A percentile compares a stretch with the other conserved stretches of the same genome.
These are phyloP conservation scores for Corchorus capsularis DNA, from an alignment of 345 rosid genomes.

Conservation along the genomic window DNA sequence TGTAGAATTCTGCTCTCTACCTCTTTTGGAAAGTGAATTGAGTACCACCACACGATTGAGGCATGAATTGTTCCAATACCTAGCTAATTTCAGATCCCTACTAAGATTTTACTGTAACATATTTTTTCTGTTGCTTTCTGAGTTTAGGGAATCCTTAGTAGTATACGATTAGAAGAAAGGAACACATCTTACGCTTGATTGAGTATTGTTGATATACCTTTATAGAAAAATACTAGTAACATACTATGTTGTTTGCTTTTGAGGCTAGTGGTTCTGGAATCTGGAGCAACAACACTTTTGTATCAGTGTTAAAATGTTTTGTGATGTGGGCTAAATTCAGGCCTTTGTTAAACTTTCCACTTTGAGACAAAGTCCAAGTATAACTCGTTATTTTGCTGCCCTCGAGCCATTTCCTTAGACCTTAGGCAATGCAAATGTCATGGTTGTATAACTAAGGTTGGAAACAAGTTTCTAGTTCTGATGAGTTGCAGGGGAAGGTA, in stretches of 20 bases:
- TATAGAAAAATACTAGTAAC: background rate
- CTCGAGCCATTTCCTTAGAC: slow-evolving; percentile 7
- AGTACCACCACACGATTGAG: background rate
- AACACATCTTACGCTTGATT: background rate
- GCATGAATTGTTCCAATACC: background rate
- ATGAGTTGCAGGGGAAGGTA: slow-evolving; percentile 43
- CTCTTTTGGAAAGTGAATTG: background rate
- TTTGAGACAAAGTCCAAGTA: background rate
- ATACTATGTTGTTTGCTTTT: background rate
- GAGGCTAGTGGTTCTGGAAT: background rate
- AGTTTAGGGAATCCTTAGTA: background rate
- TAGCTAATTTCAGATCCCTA: background rate
- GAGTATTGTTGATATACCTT: background rate
- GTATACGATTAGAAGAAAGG: background rate
- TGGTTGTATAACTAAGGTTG: background rate
- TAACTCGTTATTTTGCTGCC: background rate
- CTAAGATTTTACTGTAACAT: background rate
- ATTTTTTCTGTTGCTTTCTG: background rate
- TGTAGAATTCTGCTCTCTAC: slow-evolving; percentile 1
- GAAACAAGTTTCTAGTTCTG: background rate
- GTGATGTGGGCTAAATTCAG: slow-evolving; percentile 4
- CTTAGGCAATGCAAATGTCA: too few species aligned
- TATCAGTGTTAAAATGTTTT: background rate
- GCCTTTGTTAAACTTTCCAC: slow-evolving; percentile 3
- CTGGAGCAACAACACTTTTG: background rate